phyloP scores from a whole-genome alignment of 2,329 filamentous ascomycete species.

The Colletotrichum ledebouriae region DNA sequence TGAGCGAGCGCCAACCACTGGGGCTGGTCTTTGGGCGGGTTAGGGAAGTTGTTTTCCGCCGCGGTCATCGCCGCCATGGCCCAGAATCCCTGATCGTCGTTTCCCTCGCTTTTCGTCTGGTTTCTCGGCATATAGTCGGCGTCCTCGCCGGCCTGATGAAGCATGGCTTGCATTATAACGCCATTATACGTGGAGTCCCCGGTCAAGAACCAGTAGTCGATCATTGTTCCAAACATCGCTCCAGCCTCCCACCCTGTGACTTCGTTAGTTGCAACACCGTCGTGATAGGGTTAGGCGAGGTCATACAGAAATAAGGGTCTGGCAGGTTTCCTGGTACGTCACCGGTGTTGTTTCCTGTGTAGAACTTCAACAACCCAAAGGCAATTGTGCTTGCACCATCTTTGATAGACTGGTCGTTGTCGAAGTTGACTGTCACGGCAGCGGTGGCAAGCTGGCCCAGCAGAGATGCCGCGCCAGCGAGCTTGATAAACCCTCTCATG shows the following conservation, averaged over 20 bases:
- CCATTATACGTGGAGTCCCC: constrained; percentile 75
- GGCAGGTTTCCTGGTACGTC: constrained; percentile 70
- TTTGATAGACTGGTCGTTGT: constrained; percentile 52
- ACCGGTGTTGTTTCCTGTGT: constrained; percentile 69
- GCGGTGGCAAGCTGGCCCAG: constrained; percentile 31
- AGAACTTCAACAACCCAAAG: constrained; percentile 55
- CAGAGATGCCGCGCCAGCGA: constrained; percentile 36
- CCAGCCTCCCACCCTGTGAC: constrained; percentile 78
- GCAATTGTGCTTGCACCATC: constrained; percentile 54
- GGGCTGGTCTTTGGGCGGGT: constrained; percentile 72
- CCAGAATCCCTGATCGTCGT: constrained; percentile 89
- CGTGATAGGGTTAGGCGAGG: constrained; percentile 60
- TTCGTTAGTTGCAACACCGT: constrained; percentile 52
- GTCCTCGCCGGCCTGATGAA: constrained; percentile 72
- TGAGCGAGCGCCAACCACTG: constrained; percentile 85
- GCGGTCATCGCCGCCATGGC: constrained; percentile 85
- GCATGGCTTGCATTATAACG: constrained; percentile 68
- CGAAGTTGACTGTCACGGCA: constrained; percentile 33
- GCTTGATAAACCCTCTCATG: constrained; percentile 32
- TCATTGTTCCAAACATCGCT: constrained; percentile 76
- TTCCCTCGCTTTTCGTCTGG: constrained; percentile 72
- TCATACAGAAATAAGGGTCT: constrained; percentile 74
- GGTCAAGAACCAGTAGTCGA: constrained; percentile 81
- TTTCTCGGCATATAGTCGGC: constrained; percentile 76
- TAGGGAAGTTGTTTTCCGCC: constrained; percentile 80